phyloP scores from a whole-genome alignment of 371 early-diverging fungal species.

The Mucor plumbeus region DNA sequence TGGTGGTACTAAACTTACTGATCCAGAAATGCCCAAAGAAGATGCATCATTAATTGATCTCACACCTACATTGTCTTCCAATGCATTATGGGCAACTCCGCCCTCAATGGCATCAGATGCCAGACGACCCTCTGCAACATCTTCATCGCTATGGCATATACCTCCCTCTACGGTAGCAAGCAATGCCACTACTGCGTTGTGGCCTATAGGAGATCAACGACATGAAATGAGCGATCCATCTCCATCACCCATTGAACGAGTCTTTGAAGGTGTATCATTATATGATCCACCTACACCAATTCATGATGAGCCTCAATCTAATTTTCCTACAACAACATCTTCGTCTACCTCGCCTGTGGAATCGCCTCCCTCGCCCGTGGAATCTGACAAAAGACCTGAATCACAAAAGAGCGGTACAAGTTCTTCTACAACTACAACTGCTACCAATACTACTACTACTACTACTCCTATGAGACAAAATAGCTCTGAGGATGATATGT shows the following conservation, averaged over 20 bases:
- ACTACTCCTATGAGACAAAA: not conserved
- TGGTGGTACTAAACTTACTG: slow-evolving; percentile 24
- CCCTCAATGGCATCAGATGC: not conserved
- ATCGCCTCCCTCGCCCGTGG: slow-evolving; percentile 23
- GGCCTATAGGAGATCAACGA: slow-evolving; percentile 18
- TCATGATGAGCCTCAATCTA: not conserved
- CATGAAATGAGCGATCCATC: not conserved
- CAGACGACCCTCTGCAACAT: not conserved
- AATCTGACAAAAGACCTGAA: slow-evolving; percentile 8
- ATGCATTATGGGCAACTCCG: slow-evolving; percentile 15
- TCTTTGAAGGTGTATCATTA: slow-evolving; percentile 20
- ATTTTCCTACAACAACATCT: slow-evolving; percentile 9
- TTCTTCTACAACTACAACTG: not conserved
- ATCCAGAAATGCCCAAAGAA: slow-evolving; percentile 23
- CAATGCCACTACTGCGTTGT: not conserved
- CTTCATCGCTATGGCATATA: slow-evolving; percentile 4
- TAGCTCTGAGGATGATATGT: slow-evolving; percentile 29
- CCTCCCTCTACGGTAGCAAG: not conserved
- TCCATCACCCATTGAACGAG: not conserved
- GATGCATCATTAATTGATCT: not conserved
- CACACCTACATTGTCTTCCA: not conserved
- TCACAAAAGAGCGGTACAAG: slow-evolving; percentile 8
- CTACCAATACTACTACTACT: not conserved
- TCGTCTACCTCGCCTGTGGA: slow-evolving; percentile 14
- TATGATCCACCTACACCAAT: slow-evolving; percentile 30